Base-by-base conservation (phyloP, 2,329 filamentous ascomycete genomes). In the Didymella glomerata region DNA sequence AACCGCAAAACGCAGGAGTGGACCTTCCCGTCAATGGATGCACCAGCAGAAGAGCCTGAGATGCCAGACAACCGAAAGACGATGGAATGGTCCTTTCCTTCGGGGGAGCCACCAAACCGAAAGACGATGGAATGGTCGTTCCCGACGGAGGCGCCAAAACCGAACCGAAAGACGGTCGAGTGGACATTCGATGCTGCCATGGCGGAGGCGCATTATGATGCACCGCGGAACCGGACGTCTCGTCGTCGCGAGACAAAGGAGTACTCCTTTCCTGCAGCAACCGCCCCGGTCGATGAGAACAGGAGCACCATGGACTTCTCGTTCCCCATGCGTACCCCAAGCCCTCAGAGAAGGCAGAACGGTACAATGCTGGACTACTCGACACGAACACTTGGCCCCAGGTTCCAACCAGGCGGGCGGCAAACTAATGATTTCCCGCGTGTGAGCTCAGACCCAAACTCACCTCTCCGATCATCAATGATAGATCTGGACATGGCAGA, bases 1-100 rank as follows among this genome's bases (percentile, higher is more conserved):
- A 71, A 79, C 69, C 77, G 80, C 32, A 75, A 74, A 6, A 83
- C 81, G 0, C 82, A 81, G 74, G 82, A 85, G 32, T 87, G 84
- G 84, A 84, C 80, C 13, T 86, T 86, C 61, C 82, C 83, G 2
- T 74, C 68, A 10, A 73, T 72, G 67, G 75, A 79, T 18, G 75
- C 75, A 60, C 74, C 73, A 38, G 61, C 69, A 25, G 60, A 68
- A 20, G 56, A 69, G 16, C 44, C 54, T 18, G 41, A 44, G 13
- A 44, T 44, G 41, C 41, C 24, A 36, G 76, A 63, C 13, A 72
- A 79, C 69, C 78, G 80, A n/a, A 76, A 75, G 9, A 83, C 81
- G 0, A 82, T 83, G 76, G 82, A 85, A 28, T 87, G 84, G 84
- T 84, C 81, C 3, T 86, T 86, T 60, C 68, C 73, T 16, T 50